Evolutionary conservation across 2,329 filamentous ascomycete species (phyloP).

Genomic region (Beauveria bassiana): DNA sequence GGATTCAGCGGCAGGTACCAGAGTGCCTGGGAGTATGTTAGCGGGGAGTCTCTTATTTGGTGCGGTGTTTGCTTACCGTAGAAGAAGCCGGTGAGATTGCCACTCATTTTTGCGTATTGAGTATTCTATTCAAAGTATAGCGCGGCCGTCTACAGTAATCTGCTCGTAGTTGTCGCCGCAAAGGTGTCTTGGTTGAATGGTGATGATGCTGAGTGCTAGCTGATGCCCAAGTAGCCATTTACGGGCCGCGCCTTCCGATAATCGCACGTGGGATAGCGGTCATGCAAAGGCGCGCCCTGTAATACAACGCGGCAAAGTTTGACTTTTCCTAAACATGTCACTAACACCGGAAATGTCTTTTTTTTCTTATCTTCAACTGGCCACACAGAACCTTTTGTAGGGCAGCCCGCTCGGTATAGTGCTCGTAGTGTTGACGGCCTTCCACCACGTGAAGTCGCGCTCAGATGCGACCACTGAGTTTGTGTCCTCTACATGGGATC

Average conservation of each 20-base stretch:
- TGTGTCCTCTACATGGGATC: too few species aligned
- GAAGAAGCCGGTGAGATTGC: conserved; percentile 44
- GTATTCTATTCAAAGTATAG: not conserved
- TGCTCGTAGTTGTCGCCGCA: not conserved
- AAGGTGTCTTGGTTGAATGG: not conserved
- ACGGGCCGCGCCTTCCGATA: conserved; percentile 2
- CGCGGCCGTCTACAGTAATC: not conserved
- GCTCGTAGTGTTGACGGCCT: too few species aligned
- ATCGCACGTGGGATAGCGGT: conserved; percentile 4
- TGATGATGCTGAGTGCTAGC: not conserved
- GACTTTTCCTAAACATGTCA: too few species aligned
- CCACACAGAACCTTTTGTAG: not conserved
- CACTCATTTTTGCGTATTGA: conserved; percentile 28
- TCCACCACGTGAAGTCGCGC: too few species aligned
- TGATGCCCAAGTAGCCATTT: not conserved
- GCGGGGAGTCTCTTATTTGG: conserved; percentile 4
- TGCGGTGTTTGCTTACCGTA: conserved; percentile 37
- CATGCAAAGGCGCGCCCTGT: not conserved
- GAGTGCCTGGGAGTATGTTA: conserved; percentile 21
- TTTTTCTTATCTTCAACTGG: not conserved
- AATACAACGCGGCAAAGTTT: not conserved
- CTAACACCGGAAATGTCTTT: not conserved
- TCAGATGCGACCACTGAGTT: too few species aligned
- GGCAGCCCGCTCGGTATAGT: too few species aligned
- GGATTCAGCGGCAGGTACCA: conserved; percentile 20